These are phyloP conservation scores for Salix arbutifolia DNA, from an alignment of 345 rosid species.

Conservation along the genomic window DNA sequence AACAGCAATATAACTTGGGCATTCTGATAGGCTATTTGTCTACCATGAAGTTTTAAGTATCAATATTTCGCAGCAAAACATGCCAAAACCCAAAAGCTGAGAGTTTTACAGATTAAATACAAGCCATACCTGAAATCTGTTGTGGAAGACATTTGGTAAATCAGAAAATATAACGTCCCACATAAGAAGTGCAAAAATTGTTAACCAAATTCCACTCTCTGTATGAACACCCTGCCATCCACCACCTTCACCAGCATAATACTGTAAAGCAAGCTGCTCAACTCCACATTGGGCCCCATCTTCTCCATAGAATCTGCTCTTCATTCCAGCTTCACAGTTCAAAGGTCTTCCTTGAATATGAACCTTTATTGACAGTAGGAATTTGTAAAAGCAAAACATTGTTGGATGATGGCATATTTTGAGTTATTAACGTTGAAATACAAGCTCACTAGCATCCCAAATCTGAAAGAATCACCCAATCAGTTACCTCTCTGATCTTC, in stretches of 20 bases:
- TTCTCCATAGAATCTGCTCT: conserved; percentile 81
- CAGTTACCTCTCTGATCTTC: conserved; percentile 62
- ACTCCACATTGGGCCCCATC: conserved; percentile 91
- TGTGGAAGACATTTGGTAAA: conserved; percentile 68
- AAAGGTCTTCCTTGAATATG: conserved; percentile 78
- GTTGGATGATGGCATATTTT: neutral
- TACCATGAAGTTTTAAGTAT: neutral
- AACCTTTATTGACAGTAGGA: conserved; percentile 39
- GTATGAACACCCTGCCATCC: conserved; percentile 83
- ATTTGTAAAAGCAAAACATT: conserved; percentile 1
- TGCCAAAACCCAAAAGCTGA: neutral
- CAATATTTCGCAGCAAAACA: neutral
- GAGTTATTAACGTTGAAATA: neutral
- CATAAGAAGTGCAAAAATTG: conserved; percentile 83
- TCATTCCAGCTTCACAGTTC: conserved; percentile 70
- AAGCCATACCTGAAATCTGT: conserved; percentile 67
- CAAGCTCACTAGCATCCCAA: conserved; percentile 10
- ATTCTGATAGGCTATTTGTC: neutral
- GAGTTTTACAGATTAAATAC: neutral
- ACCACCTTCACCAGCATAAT: conserved; percentile 81
- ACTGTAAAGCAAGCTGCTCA: conserved; percentile 88
- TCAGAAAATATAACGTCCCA: conserved; percentile 80
- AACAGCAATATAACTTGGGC: neutral
- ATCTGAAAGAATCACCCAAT: neutral
- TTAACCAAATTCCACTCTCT: conserved; percentile 92